These are phyloP conservation scores for Nigrograna mackinnonii DNA, from an alignment of 2,329 filamentous ascomycete species.

Conservation along the genomic window DNA sequence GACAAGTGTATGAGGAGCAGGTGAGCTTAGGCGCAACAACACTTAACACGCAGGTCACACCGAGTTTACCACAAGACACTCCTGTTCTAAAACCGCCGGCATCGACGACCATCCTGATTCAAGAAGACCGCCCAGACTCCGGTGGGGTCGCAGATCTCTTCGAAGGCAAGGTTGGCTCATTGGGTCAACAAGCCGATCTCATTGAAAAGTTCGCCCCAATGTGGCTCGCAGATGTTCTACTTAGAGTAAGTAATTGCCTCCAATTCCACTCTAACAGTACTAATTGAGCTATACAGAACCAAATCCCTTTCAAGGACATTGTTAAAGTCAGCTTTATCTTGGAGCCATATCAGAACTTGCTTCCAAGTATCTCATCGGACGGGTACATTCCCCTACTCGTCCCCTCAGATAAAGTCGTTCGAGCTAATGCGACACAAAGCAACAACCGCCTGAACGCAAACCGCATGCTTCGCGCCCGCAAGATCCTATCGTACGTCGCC, in stretches of 20 bases:
- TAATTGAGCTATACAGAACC: slow-evolving; percentile 59
- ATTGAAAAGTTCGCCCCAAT: slow-evolving; percentile 86
- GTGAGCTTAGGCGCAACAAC: slow-evolving; percentile 54
- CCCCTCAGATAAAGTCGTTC: slow-evolving; percentile 23
- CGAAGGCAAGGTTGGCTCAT: slow-evolving; percentile 79
- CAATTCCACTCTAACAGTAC: not conserved
- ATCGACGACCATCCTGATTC: slow-evolving; percentile 65
- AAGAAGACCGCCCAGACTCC: slow-evolving; percentile 65
- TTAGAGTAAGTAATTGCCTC: slow-evolving; percentile 58
- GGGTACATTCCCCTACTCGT: slow-evolving; percentile 52
- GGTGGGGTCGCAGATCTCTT: slow-evolving; percentile 82
- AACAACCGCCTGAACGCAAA: slow-evolving; percentile 95
- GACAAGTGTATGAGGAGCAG: slow-evolving; percentile 72
- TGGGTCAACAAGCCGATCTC: slow-evolving; percentile 76
- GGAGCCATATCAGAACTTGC: slow-evolving; percentile 73
- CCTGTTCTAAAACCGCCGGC: slow-evolving; percentile 74
- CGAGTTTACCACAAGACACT: slow-evolving; percentile 73
- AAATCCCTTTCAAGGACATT: slow-evolving; percentile 83
- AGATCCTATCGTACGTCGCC: slow-evolving; percentile 89
- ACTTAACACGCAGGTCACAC: slow-evolving; percentile 67
- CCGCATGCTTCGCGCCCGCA: slow-evolving; percentile 92
- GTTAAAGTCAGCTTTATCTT: slow-evolving; percentile 95
- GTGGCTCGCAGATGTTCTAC: slow-evolving; percentile 88
- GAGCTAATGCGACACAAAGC: slow-evolving; percentile 44
- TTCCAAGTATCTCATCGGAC: slow-evolving; percentile 78